Evolutionary conservation across 768 basidiomycete genomes (phyloP), one percentile per base, ranked within the genome.

Genomic region (Saitozyma podzolica): DNA sequence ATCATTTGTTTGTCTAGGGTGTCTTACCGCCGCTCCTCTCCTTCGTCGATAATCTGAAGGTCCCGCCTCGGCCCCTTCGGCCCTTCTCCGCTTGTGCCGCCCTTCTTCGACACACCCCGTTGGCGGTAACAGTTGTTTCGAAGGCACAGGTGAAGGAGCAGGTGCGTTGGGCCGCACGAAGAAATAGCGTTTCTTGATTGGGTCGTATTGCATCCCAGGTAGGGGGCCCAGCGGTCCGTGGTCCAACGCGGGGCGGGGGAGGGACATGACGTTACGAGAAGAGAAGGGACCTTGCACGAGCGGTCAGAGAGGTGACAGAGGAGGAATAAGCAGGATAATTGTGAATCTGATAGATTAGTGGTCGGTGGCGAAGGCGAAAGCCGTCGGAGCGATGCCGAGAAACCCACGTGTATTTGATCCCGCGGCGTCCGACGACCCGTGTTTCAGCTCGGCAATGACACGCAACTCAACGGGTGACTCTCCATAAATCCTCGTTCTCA

Each of bases 191-290:
- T 64, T 63, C 41, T 58, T 43, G 2, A 53, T 17, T 0, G 62
- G 57, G 37, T 74, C 70, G 48, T 20, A 74, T 37, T 41, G 62
- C 67, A 70, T 64, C 2, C 72, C 72, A 8, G 64, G 59, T 9
- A 74, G 19, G 17, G 29, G 48, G 14, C 72, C 72, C 40, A 74
- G 56, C 9, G 69, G 67, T 16, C 68, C 64, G 14, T 50, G 51
- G 3, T 54, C 19, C 11, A 16, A 49, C 39, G 56, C 19, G 11
- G 16, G 9, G 41, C 19, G 41, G 56, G 29, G 41, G 40, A 16
- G 17, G n/a, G 11, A 14, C 14, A n/a, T 40, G 40, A 9, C 5
- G 29, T 2, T 2, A 3, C 51, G 29, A 37, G n/a, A 53, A n/a
- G 51, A n/a, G 3, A 14, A 53, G 19, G 6, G 47, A n/a, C 17